Evolutionary conservation across 371 early-diverging fungal genomes (phyloP), one percentile per base, ranked within the genome.

Genomic region (Rhizopus arrhizus): DNA sequence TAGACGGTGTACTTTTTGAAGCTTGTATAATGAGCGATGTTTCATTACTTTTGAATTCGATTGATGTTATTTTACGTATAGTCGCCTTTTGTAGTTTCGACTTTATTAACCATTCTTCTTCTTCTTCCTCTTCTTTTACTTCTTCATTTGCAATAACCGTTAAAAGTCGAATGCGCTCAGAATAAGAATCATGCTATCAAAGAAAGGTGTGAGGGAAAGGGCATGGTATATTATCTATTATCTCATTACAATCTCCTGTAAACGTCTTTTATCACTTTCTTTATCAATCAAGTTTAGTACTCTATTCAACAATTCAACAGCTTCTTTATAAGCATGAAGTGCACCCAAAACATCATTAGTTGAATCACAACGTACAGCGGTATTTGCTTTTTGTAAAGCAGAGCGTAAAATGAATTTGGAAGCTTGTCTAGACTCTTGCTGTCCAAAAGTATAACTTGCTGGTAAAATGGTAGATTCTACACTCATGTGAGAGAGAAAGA

Each of bases 341-440:
- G 81, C 81, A 7, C 78, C 78, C 12, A 63, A 33, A 8, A 78
- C 71, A 55, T 81, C 72, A 54, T 78, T 81, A 9, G 66, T 66
- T 13, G 72, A 69, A 61, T 81, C 81, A 58, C 73, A 74, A 38
- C 74, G 65, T 16, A 81, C 81, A 28, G 81, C 81, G 4, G 62
- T 58, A 55, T 81, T 78, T 4, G 81, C 81, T 54, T 74, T 75
- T 60, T 75, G 75, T 43, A 81, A 61, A 7, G 81, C 81, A 13
- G 76, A 68, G 33, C 72, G 68, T 41, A 81, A 49, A 50, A 77
- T 72, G 43, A 67, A 64, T 62, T 74, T 77, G 4, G 76, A 77
- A 34, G 70, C 40, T 57, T 74, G 74, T 42, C 69, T 71, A 22
- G 69, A 34, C 42, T 69, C 62, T 15, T 48, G 22, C 28, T 48